These are phyloP conservation scores for Psilocybe subaeruginosa DNA, from an alignment of 768 basidiomycete species.

Conservation along the genomic window DNA sequence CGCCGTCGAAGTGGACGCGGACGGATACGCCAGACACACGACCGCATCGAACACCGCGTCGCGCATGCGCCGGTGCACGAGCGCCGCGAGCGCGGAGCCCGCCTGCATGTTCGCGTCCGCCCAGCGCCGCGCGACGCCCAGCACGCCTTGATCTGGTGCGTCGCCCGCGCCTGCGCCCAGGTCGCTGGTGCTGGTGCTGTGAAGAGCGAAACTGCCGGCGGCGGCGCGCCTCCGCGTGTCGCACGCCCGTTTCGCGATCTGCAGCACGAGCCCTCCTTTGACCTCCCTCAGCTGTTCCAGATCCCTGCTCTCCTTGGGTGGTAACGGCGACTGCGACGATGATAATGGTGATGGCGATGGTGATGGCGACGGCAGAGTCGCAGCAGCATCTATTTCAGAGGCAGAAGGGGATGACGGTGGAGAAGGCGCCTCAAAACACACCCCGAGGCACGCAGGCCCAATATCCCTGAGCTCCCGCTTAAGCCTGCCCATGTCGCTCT, in stretches of 20 bases:
- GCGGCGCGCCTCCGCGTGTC: slow-evolving; percentile 30
- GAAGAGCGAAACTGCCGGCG: slow-evolving; percentile 12
- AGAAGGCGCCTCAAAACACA: slow-evolving; percentile 48
- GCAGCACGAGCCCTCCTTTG: slow-evolving; percentile 72
- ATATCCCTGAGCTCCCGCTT: slow-evolving; percentile 81
- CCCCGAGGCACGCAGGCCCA: slow-evolving; percentile 62
- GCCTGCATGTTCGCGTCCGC: slow-evolving; percentile 65
- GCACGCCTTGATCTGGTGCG: slow-evolving; percentile 13
- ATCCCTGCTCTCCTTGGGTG: slow-evolving; percentile 34
- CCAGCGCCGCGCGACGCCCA: slow-evolving; percentile 73
- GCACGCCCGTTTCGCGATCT: slow-evolving; percentile 72
- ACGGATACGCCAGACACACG: slow-evolving; percentile 52
- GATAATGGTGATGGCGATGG: too few species aligned
- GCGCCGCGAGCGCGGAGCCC: slow-evolving; percentile 57
- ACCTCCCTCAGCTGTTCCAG: slow-evolving; percentile 54
- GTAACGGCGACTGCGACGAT: not conserved
- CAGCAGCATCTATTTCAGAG: slow-evolving; percentile 13
- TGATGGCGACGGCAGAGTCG: not conserved
- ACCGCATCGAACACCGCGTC: slow-evolving; percentile 67
- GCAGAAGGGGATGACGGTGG: slow-evolving; percentile 13
- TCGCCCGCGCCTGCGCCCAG: not conserved
- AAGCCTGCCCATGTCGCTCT: slow-evolving; percentile 57
- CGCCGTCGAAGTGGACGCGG: too few species aligned
- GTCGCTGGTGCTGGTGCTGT: not conserved
- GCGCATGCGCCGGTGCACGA: slow-evolving; percentile 66